Base-by-base conservation (phyloP, 192 early-diverging fungal species). In the Gaertneriomyces sp. region DNA sequence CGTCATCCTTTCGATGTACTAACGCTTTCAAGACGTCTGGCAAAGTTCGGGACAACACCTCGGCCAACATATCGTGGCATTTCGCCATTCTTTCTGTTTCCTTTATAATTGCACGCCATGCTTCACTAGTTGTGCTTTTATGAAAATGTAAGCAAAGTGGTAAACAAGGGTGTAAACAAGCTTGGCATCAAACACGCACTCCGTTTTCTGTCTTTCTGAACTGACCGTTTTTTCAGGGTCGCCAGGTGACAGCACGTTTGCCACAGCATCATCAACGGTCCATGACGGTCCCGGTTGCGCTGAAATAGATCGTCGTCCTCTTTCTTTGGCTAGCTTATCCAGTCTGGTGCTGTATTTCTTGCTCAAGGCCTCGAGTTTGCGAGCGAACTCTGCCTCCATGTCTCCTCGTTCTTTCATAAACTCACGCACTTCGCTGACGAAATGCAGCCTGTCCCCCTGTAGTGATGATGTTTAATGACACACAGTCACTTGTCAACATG, bases 321-420 rank as follows among this genome's bases (percentile, higher is more conserved):
- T 41, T n/a, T 53, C 16, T 38, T 19, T 58, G 6, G 56, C 41
- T 4, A 16, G 33, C 19, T 71, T 71, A 19, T 69, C 64, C 52
- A 46, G 40, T 45, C 70, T 60, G 7, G 52, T 42, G 10, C 74
- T 67, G 66, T 90, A 81, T 57, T 88, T 88, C 54, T 79, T 76
- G 0, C 81, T 77, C 8, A 92, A 65, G 0, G 67, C 56, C 45
- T 90, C 90, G 38, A 90, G 75, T 64, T 84, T 81, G 58, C 80
- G 76, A 6, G 86, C 80, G 68, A 83, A 90, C 42, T 92, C 90
- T 38, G 79, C 76, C 58, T 92, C 89, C 20, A 90, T 75, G 19
- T 83, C 83, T 19, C 84, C 80, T 8, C 82, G 76, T 17, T 92
- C 90, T 55, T 81, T 82, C 39, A 86, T 67, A 71, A 89, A 90